Evolutionary conservation across 345 rosid genomes (phyloP).

Genomic region (Arabis alpina): DNA sequence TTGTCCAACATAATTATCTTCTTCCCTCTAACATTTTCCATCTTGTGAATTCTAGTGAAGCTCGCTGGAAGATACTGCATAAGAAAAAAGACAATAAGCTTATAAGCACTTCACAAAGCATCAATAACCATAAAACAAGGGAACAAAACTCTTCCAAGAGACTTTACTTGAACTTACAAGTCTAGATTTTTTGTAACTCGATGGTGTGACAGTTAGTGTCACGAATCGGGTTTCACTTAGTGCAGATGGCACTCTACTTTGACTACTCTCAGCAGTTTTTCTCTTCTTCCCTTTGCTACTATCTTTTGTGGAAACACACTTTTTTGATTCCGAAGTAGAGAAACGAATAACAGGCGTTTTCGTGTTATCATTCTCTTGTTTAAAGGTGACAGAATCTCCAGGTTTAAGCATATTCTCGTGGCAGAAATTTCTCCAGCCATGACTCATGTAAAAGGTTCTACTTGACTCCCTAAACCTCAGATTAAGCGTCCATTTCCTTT

Average conservation of each 20-base stretch:
- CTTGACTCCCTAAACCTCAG: background rate
- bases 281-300: background rate
- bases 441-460: background rate
- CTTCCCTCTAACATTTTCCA: background rate
- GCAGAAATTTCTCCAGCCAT: constrained; percentile 16
- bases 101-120: too few relatives aligned
- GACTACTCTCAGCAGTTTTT: background rate
- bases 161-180: too few relatives aligned
- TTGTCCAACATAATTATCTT: background rate
- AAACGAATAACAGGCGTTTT: background rate
- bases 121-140: too few relatives aligned
- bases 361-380: background rate
- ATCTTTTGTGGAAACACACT: background rate
- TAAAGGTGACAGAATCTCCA: constrained; percentile 6
- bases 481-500: background rate
- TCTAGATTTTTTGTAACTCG: too few relatives aligned
- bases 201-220: too few relatives aligned
- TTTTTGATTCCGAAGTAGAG: background rate
- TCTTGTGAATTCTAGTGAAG: background rate
- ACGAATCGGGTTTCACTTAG: too few relatives aligned
- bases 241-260: background rate
- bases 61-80: too few relatives aligned
- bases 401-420: background rate
- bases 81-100: too few relatives aligned
- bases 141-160: too few relatives aligned